Evolutionary conservation across 352 stramenopile species (phyloP).

Genomic region (Phytophthora palmivora): DNA sequence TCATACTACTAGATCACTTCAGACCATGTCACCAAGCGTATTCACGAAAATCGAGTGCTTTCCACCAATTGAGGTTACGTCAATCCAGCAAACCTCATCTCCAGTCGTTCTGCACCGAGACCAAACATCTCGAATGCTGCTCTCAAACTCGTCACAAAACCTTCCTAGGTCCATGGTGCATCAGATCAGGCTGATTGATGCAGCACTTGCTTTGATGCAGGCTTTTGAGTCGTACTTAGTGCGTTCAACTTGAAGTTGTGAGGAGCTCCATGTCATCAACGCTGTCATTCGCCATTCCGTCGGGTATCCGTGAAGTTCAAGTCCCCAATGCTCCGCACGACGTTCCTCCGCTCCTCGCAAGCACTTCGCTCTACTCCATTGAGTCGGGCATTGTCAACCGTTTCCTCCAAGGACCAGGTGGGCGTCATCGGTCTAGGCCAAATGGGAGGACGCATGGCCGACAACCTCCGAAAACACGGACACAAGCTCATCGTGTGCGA

Average conservation of each 20-base stretch:
- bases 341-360: conserved; percentile 8
- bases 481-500: conserved; percentile 86
- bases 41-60: too few relatives aligned
- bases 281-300: conserved; percentile 27
- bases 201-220: neutral
- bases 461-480: conserved; percentile 89
- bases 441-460: conserved; percentile 95
- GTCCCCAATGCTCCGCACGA: conserved; percentile 19
- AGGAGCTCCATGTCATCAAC: conserved; percentile 8
- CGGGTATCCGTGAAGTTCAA: conserved; percentile 9
- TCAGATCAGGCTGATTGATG: conserved; percentile 25
- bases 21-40: conserved; percentile 1
- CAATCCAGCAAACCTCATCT: too few relatives aligned
- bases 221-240: conserved; percentile 40
- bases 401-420: conserved; percentile 55
- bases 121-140: neutral
- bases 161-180: too few relatives aligned
- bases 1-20: too few relatives aligned
- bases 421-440: conserved; percentile 94
- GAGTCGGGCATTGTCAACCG: conserved; percentile 14
- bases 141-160: too few relatives aligned
- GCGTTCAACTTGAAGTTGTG: conserved; percentile 40
- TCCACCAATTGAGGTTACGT: too few relatives aligned
- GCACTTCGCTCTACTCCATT: neutral
- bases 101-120: too few relatives aligned